Percentiles rank a stretch among this genome's conserved stretches.
Conservation (phyloP, 352 stramenopile genomes). For the Chrysophaeum taylorii region DNA sequence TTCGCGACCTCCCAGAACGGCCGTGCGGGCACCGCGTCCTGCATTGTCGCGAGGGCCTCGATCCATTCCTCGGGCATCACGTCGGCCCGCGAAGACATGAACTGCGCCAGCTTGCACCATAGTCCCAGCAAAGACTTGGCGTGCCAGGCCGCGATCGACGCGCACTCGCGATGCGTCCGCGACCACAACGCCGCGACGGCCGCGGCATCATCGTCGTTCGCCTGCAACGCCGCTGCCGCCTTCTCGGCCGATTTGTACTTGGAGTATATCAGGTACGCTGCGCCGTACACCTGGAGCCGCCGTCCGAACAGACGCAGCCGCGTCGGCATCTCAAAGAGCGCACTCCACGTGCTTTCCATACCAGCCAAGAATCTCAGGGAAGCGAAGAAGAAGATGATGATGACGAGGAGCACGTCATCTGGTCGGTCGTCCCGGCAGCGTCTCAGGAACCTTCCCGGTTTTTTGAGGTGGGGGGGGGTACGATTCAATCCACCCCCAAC, state of each 20-base stretch:
- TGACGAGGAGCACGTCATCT: too few species aligned
- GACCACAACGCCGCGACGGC: neutral
- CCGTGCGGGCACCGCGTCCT: constrained; percentile 26
- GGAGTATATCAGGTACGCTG: neutral
- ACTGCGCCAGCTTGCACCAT: constrained; percentile 31
- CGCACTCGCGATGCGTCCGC: neutral
- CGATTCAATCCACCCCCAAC: too few species aligned
- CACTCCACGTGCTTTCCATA: too few species aligned
- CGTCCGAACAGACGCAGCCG: neutral
- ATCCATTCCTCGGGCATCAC: constrained; percentile 22
- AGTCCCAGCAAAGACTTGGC: constrained; percentile 15
- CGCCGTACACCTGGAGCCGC: constrained; percentile 1
- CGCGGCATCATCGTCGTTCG: neutral
- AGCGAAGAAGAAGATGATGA: too few species aligned
- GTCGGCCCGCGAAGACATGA: constrained; percentile 20
- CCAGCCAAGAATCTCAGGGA: too few species aligned
- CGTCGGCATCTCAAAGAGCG: too few species aligned
- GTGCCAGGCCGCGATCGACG: neutral
- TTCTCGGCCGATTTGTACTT: neutral
- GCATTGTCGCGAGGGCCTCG: constrained; percentile 14
- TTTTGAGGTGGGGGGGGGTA: too few species aligned
- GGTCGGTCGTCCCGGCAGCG: too few species aligned
- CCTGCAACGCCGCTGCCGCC: too few species aligned
- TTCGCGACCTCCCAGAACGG: constrained; percentile 18
- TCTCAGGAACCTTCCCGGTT: too few species aligned